phyloP scores from a whole-genome alignment of 192 early-diverging fungal genomes.

The Coemansia sp. region DNA sequence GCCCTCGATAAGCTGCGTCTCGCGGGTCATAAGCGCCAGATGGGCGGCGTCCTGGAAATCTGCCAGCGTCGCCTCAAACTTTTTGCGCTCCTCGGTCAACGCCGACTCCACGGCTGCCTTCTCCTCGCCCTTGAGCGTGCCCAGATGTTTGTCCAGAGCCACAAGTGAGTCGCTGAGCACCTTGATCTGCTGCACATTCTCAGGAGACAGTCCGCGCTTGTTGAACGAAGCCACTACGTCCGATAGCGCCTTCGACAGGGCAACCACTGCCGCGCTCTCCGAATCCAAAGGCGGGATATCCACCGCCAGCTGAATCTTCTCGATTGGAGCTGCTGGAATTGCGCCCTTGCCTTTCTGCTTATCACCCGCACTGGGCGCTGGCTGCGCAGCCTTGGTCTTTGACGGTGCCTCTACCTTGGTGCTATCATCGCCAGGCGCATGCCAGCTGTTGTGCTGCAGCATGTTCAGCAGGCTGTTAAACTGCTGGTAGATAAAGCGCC shows the following conservation, averaged over 20 bases:
- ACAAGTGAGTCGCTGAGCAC: constrained; percentile 52
- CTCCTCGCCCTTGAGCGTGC: constrained; percentile 47
- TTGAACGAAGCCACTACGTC: constrained; percentile 35
- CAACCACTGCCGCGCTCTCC: constrained; percentile 30
- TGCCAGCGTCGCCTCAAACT: constrained; percentile 53
- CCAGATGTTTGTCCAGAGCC: constrained; percentile 53
- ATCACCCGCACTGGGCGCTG: not conserved
- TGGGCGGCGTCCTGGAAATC: constrained; percentile 50
- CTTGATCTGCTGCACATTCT: constrained; percentile 39
- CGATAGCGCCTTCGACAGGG: constrained; percentile 32
- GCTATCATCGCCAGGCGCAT: constrained; percentile 30
- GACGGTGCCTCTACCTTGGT: not conserved
- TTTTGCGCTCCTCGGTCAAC: constrained; percentile 58
- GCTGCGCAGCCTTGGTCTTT: not conserved
- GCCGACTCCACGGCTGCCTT: constrained; percentile 55
- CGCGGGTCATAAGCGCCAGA: constrained; percentile 48
- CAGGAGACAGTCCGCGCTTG: constrained; percentile 35
- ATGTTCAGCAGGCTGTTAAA: constrained; percentile 54
- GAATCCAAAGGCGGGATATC: constrained; percentile 46
- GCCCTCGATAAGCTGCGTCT: constrained; percentile 54
- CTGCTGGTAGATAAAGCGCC: constrained; percentile 45
- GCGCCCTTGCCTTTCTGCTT: constrained; percentile 3
- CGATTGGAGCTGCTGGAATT: constrained; percentile 19
- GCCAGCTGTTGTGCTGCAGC: constrained; percentile 50
- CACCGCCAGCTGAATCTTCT: constrained; percentile 32